phyloP scores from a whole-genome alignment of 2,329 filamentous ascomycete species.

The Basipetospora chlamydospora region DNA sequence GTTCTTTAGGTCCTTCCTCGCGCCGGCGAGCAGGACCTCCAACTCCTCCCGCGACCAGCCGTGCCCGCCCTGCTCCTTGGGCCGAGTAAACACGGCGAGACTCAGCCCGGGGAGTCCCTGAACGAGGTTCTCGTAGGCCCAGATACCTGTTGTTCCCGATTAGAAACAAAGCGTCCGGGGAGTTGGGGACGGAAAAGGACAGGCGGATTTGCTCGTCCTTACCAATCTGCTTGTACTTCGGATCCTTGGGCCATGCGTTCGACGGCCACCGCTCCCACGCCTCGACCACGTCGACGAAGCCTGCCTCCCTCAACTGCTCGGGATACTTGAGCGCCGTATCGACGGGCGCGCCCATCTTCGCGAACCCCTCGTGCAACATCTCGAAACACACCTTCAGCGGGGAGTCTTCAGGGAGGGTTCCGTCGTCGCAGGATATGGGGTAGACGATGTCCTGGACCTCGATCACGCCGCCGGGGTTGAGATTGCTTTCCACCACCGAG shows the following conservation, averaged over 20 bases:
- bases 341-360: slow-evolving; percentile 15
- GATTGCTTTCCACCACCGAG: no score
- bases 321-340: slow-evolving; percentile 16
- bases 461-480: slow-evolving; percentile 20
- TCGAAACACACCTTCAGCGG: slow-evolving; percentile 15
- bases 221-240: slow-evolving; percentile 36
- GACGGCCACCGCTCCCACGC: slow-evolving; percentile 33
- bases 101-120: slow-evolving; percentile 15
- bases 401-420: slow-evolving; percentile 14
- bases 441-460: slow-evolving; percentile 18
- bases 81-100: slow-evolving; percentile 18
- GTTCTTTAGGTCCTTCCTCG: slow-evolving; percentile 16
- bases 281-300: slow-evolving; percentile 37
- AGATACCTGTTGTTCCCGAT: no score
- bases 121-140: slow-evolving; percentile 11
- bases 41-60: slow-evolving; percentile 17
- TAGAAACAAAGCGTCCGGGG: no score
- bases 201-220: no score
- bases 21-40: slow-evolving; percentile 13
- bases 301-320: slow-evolving; percentile 30
- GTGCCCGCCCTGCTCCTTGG: slow-evolving; percentile 8
- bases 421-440: slow-evolving; percentile 17
- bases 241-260: slow-evolving; percentile 36
- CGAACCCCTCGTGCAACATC: slow-evolving; percentile 16
- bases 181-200: no score